phyloP scores from a whole-genome alignment of 2,329 filamentous ascomycete species.

The Colletotrichum lini region DNA sequence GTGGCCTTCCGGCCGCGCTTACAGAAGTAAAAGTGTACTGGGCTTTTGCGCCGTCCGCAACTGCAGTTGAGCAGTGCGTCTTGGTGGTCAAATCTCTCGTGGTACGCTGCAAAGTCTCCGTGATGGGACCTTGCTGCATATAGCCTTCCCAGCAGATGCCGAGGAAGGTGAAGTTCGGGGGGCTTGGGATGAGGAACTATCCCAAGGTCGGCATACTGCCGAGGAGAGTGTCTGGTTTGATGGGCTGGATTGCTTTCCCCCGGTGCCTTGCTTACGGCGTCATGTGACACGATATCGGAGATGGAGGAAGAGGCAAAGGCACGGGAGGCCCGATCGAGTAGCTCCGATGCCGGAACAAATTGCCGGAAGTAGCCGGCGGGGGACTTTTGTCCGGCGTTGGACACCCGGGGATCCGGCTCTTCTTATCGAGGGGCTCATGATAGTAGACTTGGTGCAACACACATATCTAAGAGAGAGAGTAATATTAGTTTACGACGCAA shows the following conservation, averaged over 20 bases:
- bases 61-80: too few species aligned
- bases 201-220: too few species aligned
- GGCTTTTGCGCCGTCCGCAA: too few species aligned
- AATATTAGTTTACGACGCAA: background rate
- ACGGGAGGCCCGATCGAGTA: background rate
- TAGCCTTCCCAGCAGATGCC: too few species aligned
- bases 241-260: background rate
- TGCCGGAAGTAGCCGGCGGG: constrained; percentile 20
- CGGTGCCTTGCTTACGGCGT: constrained; percentile 1
- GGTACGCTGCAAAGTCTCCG: too few species aligned
- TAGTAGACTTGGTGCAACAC: background rate
- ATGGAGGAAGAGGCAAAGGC: background rate
- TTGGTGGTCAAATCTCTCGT: too few species aligned
- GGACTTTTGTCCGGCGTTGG: background rate
- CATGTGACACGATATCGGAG: constrained; percentile 19
- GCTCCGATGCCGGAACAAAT: constrained; percentile 21
- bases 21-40: too few species aligned
- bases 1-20: too few species aligned
- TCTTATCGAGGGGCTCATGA: background rate
- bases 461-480: fast-evolving
- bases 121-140: too few species aligned
- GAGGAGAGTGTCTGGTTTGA: too few species aligned
- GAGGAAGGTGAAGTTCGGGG: too few species aligned
- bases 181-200: too few species aligned
- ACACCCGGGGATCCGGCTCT: background rate